Percentiles rank a stretch among this genome's conserved stretches.
phyloP scores from a whole-genome alignment of 2,329 filamentous ascomycete species.

The Colletotrichum agaves region DNA sequence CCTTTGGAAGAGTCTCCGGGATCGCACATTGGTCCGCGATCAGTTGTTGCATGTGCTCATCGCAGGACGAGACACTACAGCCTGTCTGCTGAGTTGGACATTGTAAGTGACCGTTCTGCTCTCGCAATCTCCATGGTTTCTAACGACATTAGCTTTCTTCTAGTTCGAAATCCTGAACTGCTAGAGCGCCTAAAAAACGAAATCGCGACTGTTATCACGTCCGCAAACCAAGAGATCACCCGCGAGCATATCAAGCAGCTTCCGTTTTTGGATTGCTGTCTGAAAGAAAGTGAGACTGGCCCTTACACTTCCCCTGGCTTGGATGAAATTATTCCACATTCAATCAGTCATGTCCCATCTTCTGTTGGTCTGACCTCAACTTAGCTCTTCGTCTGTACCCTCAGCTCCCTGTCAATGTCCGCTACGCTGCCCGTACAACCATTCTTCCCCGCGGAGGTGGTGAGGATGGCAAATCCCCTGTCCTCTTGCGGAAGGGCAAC shows the following conservation, averaged over 20 bases:
- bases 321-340: not conserved
- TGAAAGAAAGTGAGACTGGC: not conserved
- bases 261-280: not conserved
- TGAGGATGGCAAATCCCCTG: slow-evolving; percentile 16
- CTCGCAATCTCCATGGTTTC: not conserved
- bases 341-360: not conserved
- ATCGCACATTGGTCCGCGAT: slow-evolving; percentile 9
- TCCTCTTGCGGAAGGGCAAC: not conserved
- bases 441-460: slow-evolving; percentile 28
- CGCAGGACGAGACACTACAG: slow-evolving; percentile 38
- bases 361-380: not conserved
- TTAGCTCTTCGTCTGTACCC: slow-evolving; percentile 40
- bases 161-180: not conserved
- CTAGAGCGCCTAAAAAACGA: not conserved
- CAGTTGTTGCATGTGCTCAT: slow-evolving; percentile 30
- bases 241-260: slow-evolving; percentile 1
- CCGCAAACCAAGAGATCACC: not conserved
- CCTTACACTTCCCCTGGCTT: not conserved
- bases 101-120: slow-evolving; percentile 23
- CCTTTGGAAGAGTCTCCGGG: slow-evolving; percentile 35
- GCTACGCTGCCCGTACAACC: slow-evolving; percentile 12
- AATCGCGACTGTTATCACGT: not conserved
- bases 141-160: not conserved
- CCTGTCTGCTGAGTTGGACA: slow-evolving; percentile 30
- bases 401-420: slow-evolving; percentile 22